Evolutionary conservation across 225 moss, liverwort and hornwort species (phyloP), one percentile per base, ranked within the genome.

Genomic region (Climacium dendroides): DNA sequence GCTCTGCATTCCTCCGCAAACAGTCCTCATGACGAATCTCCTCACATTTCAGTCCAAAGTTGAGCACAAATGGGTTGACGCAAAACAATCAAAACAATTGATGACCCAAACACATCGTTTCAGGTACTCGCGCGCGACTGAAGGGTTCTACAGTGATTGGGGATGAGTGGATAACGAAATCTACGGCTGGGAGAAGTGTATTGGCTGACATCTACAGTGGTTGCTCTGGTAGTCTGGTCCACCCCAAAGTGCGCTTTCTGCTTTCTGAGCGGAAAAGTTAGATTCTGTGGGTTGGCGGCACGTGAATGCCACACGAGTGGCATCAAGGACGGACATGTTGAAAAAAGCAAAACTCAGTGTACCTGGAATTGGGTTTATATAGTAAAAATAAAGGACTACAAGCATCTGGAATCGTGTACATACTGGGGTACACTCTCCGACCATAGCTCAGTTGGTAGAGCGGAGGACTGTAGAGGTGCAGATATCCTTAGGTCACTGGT

Each of bases 361-460:
- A 25, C 54, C 1, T n/a, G 0, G 10, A 3, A 9, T n/a, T 6
- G 0, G n/a, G 1, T 4, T 23, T 80, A 80, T 19, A 43, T 60
- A 20, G 1, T 2, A 1, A 32, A 14, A 45, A 8, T 13, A 9
- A 7, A 1, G 0, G 0, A 0, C 0, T 0, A 0, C 0, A 0
- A 4, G 0, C 60, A 61, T 1, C 4, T 5, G 30, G 45, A 7
- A 22, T 32, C 3, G 11, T 9, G 10, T 61, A 3, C 4, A 2
- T 0, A 3, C 0, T 5, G 13, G 9, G 25, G 15, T 4, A 15
- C 2, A 0, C 6, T 0, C 6, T 4, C 94, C 92, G 95, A 94
- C 93, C 94, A 93, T 92, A 95, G 94, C 95, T 96, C 96, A 95
- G 95, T 95, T 95, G 96, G 94, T 92, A 95, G 95, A 96, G 95